These are phyloP conservation scores for Hypocrella siamensis DNA, from an alignment of 2,329 filamentous ascomycete species.

Conservation along the genomic window DNA sequence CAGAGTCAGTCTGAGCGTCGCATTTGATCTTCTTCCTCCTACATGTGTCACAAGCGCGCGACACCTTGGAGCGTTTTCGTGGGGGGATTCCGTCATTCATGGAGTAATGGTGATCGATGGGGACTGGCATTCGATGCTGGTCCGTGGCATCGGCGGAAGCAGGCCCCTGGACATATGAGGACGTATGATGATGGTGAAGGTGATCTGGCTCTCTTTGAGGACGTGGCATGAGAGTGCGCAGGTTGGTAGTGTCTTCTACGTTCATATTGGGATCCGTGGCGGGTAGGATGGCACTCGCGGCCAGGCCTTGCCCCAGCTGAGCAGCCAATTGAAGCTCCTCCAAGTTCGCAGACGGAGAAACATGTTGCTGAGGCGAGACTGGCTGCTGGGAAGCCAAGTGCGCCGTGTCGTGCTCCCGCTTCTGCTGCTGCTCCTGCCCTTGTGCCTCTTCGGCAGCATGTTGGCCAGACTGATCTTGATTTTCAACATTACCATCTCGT, in stretches of 20 bases:
- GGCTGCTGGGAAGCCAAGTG: constrained; percentile 16
- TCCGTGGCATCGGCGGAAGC: constrained; percentile 19
- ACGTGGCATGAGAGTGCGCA: constrained; percentile 29
- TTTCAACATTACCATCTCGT: constrained; percentile 17
- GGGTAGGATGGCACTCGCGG: constrained; percentile 30
- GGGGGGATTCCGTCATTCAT: constrained; percentile 46
- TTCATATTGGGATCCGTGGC: constrained; percentile 27
- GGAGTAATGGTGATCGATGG: constrained; percentile 22
- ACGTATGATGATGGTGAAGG: constrained; percentile 16
- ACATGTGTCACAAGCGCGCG: constrained; percentile 78
- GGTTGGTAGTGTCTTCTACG: constrained; percentile 23
- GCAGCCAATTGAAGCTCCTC: constrained; percentile 44
- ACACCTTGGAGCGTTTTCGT: constrained; percentile 72
- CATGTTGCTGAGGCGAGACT: constrained; percentile 24
- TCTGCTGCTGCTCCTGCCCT: constrained; percentile 14
- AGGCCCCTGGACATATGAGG: constrained; percentile 21
- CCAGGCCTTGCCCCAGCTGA: constrained; percentile 38
- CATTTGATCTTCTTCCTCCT: constrained; percentile 83
- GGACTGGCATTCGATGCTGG: constrained; percentile 18
- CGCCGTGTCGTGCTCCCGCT: constrained; percentile 15
- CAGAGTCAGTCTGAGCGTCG: constrained; percentile 61
- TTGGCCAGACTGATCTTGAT: constrained; percentile 11
- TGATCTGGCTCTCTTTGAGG: constrained; percentile 18
- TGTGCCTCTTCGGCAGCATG: constrained; percentile 14
- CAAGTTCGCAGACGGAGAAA: constrained; percentile 26